Percentiles rank a stretch among this genome's conserved stretches.
These are phyloP conservation scores for Tolypocladium sp. DNA, from an alignment of 2,329 filamentous ascomycete species.

Conservation along the genomic window DNA sequence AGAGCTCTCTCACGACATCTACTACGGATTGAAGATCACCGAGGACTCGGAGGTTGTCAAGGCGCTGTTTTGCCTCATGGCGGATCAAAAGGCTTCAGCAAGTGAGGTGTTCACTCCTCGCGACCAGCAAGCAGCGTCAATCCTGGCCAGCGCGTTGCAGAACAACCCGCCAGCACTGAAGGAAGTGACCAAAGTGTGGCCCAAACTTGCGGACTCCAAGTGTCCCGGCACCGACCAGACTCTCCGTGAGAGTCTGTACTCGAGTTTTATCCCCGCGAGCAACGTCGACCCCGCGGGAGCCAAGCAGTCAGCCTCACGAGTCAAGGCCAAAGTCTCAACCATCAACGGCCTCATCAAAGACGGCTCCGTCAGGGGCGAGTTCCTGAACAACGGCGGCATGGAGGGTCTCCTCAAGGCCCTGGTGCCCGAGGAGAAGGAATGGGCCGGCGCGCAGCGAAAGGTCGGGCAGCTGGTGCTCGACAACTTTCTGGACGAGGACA, in stretches of 20 bases:
- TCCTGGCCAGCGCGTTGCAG: constrained; percentile 48
- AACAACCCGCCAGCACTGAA: constrained; percentile 56
- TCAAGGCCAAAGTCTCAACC: constrained; percentile 35
- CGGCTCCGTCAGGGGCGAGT: constrained; percentile 41
- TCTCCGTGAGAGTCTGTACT: constrained; percentile 31
- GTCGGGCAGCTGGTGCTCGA: constrained; percentile 52
- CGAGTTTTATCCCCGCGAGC: constrained; percentile 24
- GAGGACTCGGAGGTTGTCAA: constrained; percentile 44
- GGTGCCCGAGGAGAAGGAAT: constrained; percentile 33
- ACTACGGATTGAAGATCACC: constrained; percentile 56
- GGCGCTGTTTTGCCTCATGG: constrained; percentile 48
- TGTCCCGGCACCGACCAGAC: constrained; percentile 23
- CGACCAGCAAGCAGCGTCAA: constrained; percentile 45
- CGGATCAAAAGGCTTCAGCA: constrained; percentile 14
- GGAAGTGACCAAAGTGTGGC: constrained; percentile 41
- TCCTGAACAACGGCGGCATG: constrained; percentile 46
- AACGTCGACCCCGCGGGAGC: constrained; percentile 11
- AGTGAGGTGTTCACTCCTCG: constrained; percentile 21
- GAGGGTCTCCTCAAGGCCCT: constrained; percentile 44
- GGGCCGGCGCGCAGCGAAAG: constrained; percentile 42
- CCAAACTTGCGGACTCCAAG: constrained; percentile 23
- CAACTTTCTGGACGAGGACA: constrained; percentile 56
- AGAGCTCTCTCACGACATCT: constrained; percentile 59
- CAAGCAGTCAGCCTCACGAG: constrained; percentile 14
- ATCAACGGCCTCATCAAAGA: constrained; percentile 50